Evolutionary conservation across 306 rosid genomes (phyloP), one percentile per base, ranked within the genome.

Genomic region (Trichosanthes cucumerina): DNA sequence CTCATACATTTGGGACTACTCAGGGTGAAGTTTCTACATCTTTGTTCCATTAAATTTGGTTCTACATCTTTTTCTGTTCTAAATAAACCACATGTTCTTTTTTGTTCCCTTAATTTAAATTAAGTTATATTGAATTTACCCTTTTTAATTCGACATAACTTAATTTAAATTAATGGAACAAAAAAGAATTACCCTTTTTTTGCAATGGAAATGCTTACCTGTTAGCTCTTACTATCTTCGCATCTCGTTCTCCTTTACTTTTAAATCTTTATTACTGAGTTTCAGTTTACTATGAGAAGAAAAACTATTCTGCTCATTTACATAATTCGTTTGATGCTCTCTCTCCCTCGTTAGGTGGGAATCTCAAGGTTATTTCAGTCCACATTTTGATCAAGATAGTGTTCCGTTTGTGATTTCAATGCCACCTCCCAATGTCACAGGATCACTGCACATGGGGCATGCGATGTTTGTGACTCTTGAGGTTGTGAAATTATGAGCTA

Each of bases 401-500:
- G 91, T 88, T 81, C 91, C 98, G 43, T 94, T 92, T 83, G 98
- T 94, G 77, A 87, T 92, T 81, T 82, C 96, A 50, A 94, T 94
- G 98, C 98, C 98, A 3, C 98, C 98, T 81, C 97, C 98, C 44
- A 94, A 94, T 88, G 98, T 94, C 78, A 94, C 98, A 11, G 98
- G 98, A 60, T 94, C 97, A 18, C 86, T 94, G 84, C 98, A 94
- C 85, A 94, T 94, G 98, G 98, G 98, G 38, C 98, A 94, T 78
- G 98, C 98, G 1, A 94, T 94, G 98, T 94, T 94, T 76, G 98
- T 94, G 84, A 90, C 98, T 28, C 97, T 94, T 78, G 98, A 94
- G 98, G 98, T 94, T 82, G 83, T 80, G 60, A 16, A 84, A 72
- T 12, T 43, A 64, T 12, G 76, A 71, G 58, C 39, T 26, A 71